Evolutionary conservation across 371 early-diverging fungal genomes (phyloP).

Genomic region (Cokeromyces recurvatus): DNA sequence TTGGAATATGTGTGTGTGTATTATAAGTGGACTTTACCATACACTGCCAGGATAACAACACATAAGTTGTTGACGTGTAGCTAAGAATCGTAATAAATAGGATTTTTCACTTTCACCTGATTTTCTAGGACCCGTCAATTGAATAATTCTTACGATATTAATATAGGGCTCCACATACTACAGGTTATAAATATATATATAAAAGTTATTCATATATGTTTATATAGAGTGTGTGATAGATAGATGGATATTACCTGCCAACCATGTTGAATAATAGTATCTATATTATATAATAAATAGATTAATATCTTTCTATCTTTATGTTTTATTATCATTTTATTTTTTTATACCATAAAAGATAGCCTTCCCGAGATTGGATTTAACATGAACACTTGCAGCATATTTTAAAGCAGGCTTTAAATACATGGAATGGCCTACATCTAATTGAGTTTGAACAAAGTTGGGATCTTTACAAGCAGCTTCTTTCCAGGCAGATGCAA

Average conservation of each 20-base stretch:
- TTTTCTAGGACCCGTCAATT: slow-evolving; percentile 32
- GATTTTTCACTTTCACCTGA: slow-evolving; percentile 24
- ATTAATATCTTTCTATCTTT: too few relatives aligned
- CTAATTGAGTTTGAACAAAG: slow-evolving; percentile 40
- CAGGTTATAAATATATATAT: too few relatives aligned
- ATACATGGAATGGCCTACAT: slow-evolving; percentile 41
- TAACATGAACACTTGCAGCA: slow-evolving; percentile 32
- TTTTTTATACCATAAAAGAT: too few relatives aligned
- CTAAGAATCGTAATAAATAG: slow-evolving; percentile 38
- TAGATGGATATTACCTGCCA: slow-evolving; percentile 40
- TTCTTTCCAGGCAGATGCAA: slow-evolving; percentile 27
- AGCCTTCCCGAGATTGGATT: slow-evolving; percentile 42
- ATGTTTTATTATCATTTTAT: too few relatives aligned
- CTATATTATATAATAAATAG: slow-evolving; percentile 16
- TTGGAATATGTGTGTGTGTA: too few relatives aligned
- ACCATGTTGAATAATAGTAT: slow-evolving; percentile 52
- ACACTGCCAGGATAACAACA: slow-evolving; percentile 44
- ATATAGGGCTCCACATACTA: slow-evolving; percentile 43
- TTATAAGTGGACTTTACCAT: slow-evolving; percentile 22
- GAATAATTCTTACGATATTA: slow-evolving; percentile 38
- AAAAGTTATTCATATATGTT: too few relatives aligned
- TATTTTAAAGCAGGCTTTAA: slow-evolving; percentile 40
- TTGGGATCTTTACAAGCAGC: slow-evolving; percentile 30
- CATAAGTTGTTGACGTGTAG: slow-evolving; percentile 36
- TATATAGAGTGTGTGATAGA: too few relatives aligned